phyloP scores from a whole-genome alignment of 768 basidiomycete genomes.

The Pleurotus platypus region DNA sequence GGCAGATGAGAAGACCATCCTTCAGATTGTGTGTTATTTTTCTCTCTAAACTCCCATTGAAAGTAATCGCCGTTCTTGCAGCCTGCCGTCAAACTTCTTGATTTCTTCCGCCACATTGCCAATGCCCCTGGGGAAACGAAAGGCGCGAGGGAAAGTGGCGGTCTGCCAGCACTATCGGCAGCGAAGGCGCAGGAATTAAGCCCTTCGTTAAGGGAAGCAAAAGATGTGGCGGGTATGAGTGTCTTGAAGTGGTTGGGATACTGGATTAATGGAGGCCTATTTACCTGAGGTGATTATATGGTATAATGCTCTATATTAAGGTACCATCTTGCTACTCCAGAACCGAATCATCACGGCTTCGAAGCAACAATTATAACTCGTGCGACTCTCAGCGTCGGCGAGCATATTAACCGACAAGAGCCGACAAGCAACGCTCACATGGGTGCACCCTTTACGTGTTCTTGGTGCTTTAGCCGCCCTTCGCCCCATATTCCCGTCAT shows the following conservation, averaged over 20 bases:
- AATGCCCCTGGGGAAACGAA: constrained; percentile 12
- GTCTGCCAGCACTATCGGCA: constrained; percentile 23
- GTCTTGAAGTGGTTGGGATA: background rate
- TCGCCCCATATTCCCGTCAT: too few relatives aligned
- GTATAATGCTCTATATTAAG: too few relatives aligned
- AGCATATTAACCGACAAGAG: too few relatives aligned
- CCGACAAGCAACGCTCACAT: too few relatives aligned
- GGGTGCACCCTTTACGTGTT: too few relatives aligned
- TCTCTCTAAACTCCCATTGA: background rate
- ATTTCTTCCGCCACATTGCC: constrained; percentile 17
- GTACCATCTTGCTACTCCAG: too few relatives aligned
- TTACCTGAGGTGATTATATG: background rate
- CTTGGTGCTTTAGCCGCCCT: too few relatives aligned
- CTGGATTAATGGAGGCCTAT: background rate
- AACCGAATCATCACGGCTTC: too few relatives aligned
- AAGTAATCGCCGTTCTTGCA: constrained; percentile 7
- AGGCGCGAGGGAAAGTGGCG: constrained; percentile 15
- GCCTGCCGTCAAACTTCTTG: constrained; percentile 33
- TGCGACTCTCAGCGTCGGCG: too few relatives aligned
- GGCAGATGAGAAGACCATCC: constrained; percentile 10
- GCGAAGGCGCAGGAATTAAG: constrained; percentile 26
- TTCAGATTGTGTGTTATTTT: constrained; percentile 11
- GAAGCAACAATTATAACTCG: too few relatives aligned
- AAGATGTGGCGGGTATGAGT: background rate
- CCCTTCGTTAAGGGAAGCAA: constrained; percentile 25